These are phyloP conservation scores for Fusarium sp. DNA, from an alignment of 2,329 filamentous ascomycete species.

Conservation along the genomic window DNA sequence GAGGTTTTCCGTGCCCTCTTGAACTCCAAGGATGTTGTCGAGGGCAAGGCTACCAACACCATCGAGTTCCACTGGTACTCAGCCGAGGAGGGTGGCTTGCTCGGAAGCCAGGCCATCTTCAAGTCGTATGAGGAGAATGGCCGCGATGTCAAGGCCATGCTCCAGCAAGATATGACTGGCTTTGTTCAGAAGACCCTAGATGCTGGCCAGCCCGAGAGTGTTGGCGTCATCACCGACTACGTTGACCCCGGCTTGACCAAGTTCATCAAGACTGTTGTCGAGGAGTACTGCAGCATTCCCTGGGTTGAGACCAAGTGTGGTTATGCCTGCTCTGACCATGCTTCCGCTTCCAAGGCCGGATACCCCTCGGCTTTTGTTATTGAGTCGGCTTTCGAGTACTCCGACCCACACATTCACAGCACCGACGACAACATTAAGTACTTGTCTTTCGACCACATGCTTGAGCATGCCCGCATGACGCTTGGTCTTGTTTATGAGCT, in stretches of 20 bases:
- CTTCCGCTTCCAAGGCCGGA: conserved; percentile 76
- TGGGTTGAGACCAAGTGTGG: conserved; percentile 89
- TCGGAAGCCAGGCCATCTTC: conserved; percentile 92
- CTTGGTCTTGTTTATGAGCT: conserved; percentile 86
- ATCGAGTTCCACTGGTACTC: conserved; percentile 98
- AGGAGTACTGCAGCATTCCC: conserved; percentile 85
- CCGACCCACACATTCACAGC: conserved; percentile 74
- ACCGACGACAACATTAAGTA: conserved; percentile 76
- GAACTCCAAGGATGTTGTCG: conserved; percentile 72
- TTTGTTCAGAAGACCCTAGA: conserved; percentile 85
- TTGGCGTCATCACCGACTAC: conserved; percentile 92
- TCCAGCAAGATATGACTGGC: conserved; percentile 98
- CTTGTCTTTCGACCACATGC: conserved; percentile 87
- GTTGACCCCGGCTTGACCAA: conserved; percentile 83
- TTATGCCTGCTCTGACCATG: conserved; percentile 83
- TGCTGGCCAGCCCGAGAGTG: conserved; percentile 81
- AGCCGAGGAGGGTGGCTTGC: conserved; percentile 86
- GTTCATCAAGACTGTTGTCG: conserved; percentile 91
- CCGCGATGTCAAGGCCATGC: conserved; percentile 90
- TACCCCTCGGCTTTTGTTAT: conserved; percentile 81
- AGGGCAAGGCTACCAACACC: conserved; percentile 81
- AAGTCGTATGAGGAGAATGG: conserved; percentile 76
- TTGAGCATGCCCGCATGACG: conserved; percentile 87
- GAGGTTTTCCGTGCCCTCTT: conserved; percentile 88
- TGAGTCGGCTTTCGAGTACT: conserved; percentile 73